A percentile compares a stretch with the other conserved stretches of the same genome.
phyloP scores from a whole-genome alignment of 306 rosid species.

The Cucumis sativus region Cucumber_9930_V3 NC_026655.2:5404501-5405000 shows the following conservation, averaged over 20 bases:
- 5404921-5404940: background rate
- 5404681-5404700: slow-evolving; percentile 76
- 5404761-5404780: slow-evolving; percentile 60
- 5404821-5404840: background rate
- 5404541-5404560: background rate
- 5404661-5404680: slow-evolving; percentile 63
- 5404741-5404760: slow-evolving; percentile 52
- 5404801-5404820: slow-evolving; percentile 54
- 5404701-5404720: slow-evolving; percentile 41
- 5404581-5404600: background rate
- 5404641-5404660: slow-evolving; percentile 62
- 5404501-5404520: slow-evolving; percentile 43
- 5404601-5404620: slow-evolving; percentile 66
- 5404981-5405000: background rate
- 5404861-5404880: background rate
- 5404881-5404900: background rate
- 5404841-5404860: background rate
- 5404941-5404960: background rate
- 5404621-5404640: slow-evolving; percentile 62
- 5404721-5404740: slow-evolving; percentile 50
- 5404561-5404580: background rate
- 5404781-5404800: slow-evolving; percentile 78
- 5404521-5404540: slow-evolving; percentile 58
- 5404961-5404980: background rate
- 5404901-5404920: background rate